Evolutionary conservation across 2,329 filamentous ascomycete species (phyloP).

Genomic region (Ambrosiella cleistominuta): DNA sequence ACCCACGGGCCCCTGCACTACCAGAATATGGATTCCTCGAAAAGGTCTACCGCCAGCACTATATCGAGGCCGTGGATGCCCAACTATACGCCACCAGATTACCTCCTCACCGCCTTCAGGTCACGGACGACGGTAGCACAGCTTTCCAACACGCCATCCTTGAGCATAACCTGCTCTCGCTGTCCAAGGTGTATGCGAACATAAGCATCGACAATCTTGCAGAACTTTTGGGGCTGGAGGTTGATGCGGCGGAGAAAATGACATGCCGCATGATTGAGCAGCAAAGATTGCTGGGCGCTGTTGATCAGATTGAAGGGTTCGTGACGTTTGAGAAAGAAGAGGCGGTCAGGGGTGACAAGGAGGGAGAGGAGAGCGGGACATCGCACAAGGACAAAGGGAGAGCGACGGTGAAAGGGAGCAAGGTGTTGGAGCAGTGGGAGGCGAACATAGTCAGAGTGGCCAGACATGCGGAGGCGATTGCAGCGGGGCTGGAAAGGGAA

Average conservation of each 20-base stretch:
- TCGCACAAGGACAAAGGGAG: slow-evolving; percentile 51
- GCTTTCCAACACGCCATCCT: slow-evolving; percentile 86
- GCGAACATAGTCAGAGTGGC: slow-evolving; percentile 69
- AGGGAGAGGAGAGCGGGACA: slow-evolving; percentile 20
- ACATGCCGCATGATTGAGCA: slow-evolving; percentile 94
- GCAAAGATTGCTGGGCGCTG: slow-evolving; percentile 67
- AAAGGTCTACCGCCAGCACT: slow-evolving; percentile 89
- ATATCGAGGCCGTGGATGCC: slow-evolving; percentile 69
- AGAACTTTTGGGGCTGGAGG: slow-evolving; percentile 57
- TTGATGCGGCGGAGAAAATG: slow-evolving; percentile 72
- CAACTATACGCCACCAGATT: slow-evolving; percentile 67
- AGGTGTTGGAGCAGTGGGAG: slow-evolving; percentile 74
- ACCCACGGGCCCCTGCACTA: slow-evolving; percentile 61
- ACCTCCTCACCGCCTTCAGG: slow-evolving; percentile 74
- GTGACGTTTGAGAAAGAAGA: slow-evolving; percentile 73
- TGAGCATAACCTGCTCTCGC: slow-evolving; percentile 85
- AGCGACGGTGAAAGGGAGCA: slow-evolving; percentile 44
- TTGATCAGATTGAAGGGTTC: slow-evolving; percentile 80
- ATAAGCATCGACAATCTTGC: slow-evolving; percentile 62
- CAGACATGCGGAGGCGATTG: slow-evolving; percentile 78
- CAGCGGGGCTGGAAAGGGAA: slow-evolving; percentile 60
- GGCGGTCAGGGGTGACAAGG: slow-evolving; percentile 20
- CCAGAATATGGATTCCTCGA: slow-evolving; percentile 78
- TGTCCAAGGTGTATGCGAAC: slow-evolving; percentile 62
- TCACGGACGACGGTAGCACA: slow-evolving; percentile 76